These are phyloP conservation scores for Talaromyces pinophilus DNA, from an alignment of 2,329 filamentous ascomycete genomes.

Conservation along the genomic window DNA sequence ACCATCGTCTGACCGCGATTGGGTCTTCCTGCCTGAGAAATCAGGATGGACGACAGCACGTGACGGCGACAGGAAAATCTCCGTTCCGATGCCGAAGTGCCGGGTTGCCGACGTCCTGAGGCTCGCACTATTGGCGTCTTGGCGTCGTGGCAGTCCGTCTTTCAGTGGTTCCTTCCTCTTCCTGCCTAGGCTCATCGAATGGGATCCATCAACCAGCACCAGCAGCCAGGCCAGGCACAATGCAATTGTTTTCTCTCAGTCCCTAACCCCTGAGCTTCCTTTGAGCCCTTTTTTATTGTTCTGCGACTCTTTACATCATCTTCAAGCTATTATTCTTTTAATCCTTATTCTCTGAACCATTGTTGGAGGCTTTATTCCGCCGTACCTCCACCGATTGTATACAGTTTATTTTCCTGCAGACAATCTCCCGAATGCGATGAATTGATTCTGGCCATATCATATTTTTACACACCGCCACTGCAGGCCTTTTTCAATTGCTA, in stretches of 20 bases:
- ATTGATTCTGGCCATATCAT: constrained; percentile 4
- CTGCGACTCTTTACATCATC: neutral
- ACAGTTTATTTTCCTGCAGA: constrained; percentile 2
- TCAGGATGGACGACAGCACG: neutral
- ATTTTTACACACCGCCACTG: constrained; percentile 15
- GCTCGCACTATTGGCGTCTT: neutral
- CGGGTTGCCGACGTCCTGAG: constrained; percentile 4
- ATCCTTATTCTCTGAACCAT: neutral
- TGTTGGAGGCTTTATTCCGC: neutral
- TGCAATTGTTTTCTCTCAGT: neutral
- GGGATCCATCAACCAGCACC: neutral
- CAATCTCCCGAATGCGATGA: constrained; percentile 15
- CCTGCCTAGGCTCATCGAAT: neutral
- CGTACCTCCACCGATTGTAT: neutral
- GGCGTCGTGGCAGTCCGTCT: neutral
- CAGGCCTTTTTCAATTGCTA: neutral
- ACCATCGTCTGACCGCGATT: neutral
- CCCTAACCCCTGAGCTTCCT: neutral
- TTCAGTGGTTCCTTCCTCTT: neutral
- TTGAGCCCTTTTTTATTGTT: neutral
- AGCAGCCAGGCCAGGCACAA: neutral
- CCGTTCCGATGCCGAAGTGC: constrained; percentile 2
- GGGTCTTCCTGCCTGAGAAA: neutral
- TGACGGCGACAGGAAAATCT: constrained; percentile 6
- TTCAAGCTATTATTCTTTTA: neutral